Conservation (phyloP, 345 rosid genomes). For the Adansonia digitata region DNA sequence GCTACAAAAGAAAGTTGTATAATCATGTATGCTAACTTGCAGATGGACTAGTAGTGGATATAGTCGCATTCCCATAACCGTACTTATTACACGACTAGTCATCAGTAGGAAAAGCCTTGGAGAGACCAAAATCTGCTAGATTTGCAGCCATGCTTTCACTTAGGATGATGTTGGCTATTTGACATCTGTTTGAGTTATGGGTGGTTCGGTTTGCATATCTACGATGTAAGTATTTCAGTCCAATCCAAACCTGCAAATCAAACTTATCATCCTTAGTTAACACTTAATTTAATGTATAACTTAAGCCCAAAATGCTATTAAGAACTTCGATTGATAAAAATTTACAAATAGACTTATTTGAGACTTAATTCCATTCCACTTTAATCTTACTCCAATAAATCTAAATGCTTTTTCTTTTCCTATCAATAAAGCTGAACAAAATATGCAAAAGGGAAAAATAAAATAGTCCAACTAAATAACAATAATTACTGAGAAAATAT, state of each 20-base stretch:
- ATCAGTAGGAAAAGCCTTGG: conserved; percentile 2
- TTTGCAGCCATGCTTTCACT: conserved; percentile 12
- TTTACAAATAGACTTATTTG: too few relatives aligned
- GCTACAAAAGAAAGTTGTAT: neutral
- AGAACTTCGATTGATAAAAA: neutral
- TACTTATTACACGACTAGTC: neutral
- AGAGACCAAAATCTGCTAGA: conserved; percentile 16
- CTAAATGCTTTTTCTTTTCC: too few relatives aligned
- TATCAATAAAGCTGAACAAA: too few relatives aligned
- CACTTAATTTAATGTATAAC: too few relatives aligned
- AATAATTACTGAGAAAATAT: too few relatives aligned
- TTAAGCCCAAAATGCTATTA: neutral
- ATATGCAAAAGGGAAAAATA: too few relatives aligned
- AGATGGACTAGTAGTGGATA: neutral
- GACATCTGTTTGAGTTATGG: conserved; percentile 10
- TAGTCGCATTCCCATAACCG: neutral
- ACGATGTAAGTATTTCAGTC: conserved; percentile 9
- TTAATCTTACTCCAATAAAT: too few relatives aligned
- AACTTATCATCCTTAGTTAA: neutral
- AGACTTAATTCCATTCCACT: too few relatives aligned
- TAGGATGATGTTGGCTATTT: conserved; percentile 13
- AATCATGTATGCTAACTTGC: neutral
- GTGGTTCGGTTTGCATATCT: conserved; percentile 15
- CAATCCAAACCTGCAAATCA: conserved; percentile 11
- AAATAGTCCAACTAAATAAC: too few relatives aligned